These are phyloP conservation scores for Naganishia liquefaciens DNA, from an alignment of 1,284 basidiomycete genomes.

Conservation along the genomic window DNA sequence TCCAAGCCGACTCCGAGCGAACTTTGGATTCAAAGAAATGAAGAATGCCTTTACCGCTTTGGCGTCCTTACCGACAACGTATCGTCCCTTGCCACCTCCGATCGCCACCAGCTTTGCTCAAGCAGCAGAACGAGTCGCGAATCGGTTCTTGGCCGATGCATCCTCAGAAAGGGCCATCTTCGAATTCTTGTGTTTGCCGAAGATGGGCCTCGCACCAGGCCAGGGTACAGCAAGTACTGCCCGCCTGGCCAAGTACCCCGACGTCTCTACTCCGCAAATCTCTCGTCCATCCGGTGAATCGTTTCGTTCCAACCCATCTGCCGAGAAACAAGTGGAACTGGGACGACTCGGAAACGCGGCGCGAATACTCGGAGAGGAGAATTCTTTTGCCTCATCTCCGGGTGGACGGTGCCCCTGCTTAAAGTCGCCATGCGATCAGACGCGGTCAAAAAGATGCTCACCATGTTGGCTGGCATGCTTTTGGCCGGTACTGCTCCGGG, in stretches of 20 bases:
- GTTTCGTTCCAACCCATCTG: neutral
- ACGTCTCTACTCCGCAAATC: too few relatives aligned
- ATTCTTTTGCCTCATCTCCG: conserved; percentile 9
- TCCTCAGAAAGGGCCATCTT: neutral
- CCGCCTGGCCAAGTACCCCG: too few relatives aligned
- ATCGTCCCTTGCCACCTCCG: conserved; percentile 5
- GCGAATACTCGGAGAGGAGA: conserved; percentile 2
- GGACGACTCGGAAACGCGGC: conserved; percentile 8
- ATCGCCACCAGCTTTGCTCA: conserved; percentile 4
- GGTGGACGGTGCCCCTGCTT: conserved; percentile 36
- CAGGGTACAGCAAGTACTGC: neutral
- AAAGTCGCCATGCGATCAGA: neutral
- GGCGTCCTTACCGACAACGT: conserved; percentile 7
- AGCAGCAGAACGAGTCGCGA: conserved; percentile 9
- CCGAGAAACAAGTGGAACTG: conserved; percentile 11
- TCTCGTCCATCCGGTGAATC: too few relatives aligned
- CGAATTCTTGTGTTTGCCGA: conserved; percentile 11
- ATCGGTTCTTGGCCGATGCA: neutral
- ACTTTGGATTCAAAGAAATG: conserved; percentile 1
- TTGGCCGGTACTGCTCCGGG: conserved; percentile 7
- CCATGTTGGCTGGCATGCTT: neutral
- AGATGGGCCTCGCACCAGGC: conserved; percentile 16
- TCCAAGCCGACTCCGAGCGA: neutral
- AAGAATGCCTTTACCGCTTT: conserved; percentile 4
- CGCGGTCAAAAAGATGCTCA: conserved; percentile 6